Percentiles rank a stretch among this genome's conserved stretches.
Evolutionary conservation across 495 filamentous ascomycete genomes (phyloP).

Genomic region (Podospora fimiseda): DNA sequence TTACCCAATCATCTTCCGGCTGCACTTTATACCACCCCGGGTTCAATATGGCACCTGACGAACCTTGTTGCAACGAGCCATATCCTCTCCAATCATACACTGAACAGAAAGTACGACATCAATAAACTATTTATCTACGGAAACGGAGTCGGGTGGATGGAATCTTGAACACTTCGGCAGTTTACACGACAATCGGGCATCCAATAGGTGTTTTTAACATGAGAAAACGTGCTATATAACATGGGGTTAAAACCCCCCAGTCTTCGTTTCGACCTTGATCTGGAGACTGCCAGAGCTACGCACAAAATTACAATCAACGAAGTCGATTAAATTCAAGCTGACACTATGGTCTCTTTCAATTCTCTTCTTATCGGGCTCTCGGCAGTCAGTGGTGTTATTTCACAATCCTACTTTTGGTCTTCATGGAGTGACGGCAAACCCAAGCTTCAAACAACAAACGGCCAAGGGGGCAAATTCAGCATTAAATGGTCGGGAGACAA

Average conservation of each 20-base stretch:
- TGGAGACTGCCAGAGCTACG: no score
- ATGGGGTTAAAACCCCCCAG: no score
- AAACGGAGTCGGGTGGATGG: not conserved
- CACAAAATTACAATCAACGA: no score
- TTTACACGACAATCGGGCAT: no score
- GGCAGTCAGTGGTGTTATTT: not conserved
- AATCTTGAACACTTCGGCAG: not conserved
- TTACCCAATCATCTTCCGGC: not conserved
- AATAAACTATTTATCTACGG: not conserved
- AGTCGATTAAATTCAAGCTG: no score
- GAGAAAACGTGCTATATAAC: no score
- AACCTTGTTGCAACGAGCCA: not conserved
- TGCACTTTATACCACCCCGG: not conserved
- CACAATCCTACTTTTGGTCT: conserved; percentile 49
- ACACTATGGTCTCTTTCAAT: not conserved
- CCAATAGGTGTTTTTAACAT: no score
- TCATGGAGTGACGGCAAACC: conserved; percentile 60
- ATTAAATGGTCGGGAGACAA: conserved; percentile 49
- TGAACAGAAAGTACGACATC: not conserved
- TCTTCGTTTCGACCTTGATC: no score
- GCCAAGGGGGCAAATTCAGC: conserved; percentile 48
- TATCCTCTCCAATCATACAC: not conserved
- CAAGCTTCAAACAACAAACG: conserved; percentile 54
- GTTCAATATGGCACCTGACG: not conserved
- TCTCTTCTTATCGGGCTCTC: not conserved